These are phyloP conservation scores for Phalaenopsis hybrid DNA, from an alignment of 116 monocot genomes.

Conservation along the genomic window DNA sequence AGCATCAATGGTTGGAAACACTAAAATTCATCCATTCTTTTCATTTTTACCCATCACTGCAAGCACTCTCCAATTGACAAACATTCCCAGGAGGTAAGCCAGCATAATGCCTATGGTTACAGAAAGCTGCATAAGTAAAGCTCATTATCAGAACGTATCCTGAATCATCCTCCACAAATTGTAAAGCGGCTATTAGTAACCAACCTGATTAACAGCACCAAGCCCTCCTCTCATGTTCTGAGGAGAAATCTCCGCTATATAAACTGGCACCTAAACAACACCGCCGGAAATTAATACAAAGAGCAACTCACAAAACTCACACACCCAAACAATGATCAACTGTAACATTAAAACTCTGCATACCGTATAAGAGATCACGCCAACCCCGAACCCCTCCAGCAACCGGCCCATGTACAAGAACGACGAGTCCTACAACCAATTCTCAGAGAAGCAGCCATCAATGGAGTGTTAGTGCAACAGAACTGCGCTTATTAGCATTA, in stretches of 20 bases:
- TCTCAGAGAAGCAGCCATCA: not conserved
- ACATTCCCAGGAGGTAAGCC: constrained; percentile 78
- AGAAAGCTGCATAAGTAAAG: constrained; percentile 50
- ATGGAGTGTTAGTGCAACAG: not conserved
- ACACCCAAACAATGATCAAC: not conserved
- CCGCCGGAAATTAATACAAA: not conserved
- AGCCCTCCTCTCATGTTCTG: constrained; percentile 86
- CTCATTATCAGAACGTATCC: not conserved
- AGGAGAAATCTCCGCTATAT: constrained; percentile 95
- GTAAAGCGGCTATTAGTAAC: constrained; percentile 1
- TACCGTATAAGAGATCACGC: constrained; percentile 80
- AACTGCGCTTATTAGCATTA: not conserved
- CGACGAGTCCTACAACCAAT: constrained; percentile 54
- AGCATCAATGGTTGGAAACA: not conserved
- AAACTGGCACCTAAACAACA: constrained; percentile 70
- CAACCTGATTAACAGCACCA: constrained; percentile 88
- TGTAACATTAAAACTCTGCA: constrained; percentile 3
- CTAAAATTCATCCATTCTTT: not conserved
- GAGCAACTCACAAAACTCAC: not conserved
- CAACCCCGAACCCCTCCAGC: constrained; percentile 94
- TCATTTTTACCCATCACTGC: constrained; percentile 63
- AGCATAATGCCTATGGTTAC: constrained; percentile 81
- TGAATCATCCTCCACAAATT: not conserved
- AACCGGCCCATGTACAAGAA: constrained; percentile 90
- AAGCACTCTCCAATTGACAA: constrained; percentile 81